phyloP scores from a whole-genome alignment of 1,284 basidiomycete species.

The Apiotrichum montevideense region DNA sequence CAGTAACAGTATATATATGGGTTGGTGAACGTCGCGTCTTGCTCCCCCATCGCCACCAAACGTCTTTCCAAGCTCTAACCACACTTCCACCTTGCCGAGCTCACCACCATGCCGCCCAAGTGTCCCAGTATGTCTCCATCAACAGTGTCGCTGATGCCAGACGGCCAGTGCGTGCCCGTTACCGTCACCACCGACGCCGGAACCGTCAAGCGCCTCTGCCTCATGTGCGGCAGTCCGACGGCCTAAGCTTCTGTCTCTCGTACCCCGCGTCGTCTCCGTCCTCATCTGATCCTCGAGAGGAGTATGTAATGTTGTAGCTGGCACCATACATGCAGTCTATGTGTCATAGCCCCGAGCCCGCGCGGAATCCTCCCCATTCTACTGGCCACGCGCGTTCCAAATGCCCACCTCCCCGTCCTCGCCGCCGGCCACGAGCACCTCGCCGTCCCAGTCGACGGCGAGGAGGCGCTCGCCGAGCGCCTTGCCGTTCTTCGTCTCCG shows the following conservation, averaged over 20 bases:
- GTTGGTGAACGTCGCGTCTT: too few species aligned
- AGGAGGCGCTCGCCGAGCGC: conserved; percentile 52
- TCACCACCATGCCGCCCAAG: neutral
- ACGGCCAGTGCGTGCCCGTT: neutral
- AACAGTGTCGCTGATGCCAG: neutral
- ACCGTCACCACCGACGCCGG: neutral
- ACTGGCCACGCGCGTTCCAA: conserved; percentile 57
- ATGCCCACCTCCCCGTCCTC: conserved; percentile 72
- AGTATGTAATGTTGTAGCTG: too few species aligned
- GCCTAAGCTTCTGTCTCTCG: too few species aligned
- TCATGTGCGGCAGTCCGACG: neutral
- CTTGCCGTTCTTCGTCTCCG: conserved; percentile 51
- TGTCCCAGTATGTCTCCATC: neutral
- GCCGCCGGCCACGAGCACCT: conserved; percentile 68
- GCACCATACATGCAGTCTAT: neutral
- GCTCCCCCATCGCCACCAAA: too few species aligned
- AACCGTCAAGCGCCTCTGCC: neutral
- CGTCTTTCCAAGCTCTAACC: too few species aligned
- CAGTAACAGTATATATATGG: too few species aligned
- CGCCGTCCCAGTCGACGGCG: conserved; percentile 68
- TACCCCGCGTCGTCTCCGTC: too few species aligned
- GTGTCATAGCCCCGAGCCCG: neutral
- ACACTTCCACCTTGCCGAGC: too few species aligned
- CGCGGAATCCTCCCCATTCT: neutral
- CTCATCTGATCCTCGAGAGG: too few species aligned